These are phyloP conservation scores for Eucalyptus grandis DNA, from an alignment of 345 rosid species.

Conservation along the genomic window DNA sequence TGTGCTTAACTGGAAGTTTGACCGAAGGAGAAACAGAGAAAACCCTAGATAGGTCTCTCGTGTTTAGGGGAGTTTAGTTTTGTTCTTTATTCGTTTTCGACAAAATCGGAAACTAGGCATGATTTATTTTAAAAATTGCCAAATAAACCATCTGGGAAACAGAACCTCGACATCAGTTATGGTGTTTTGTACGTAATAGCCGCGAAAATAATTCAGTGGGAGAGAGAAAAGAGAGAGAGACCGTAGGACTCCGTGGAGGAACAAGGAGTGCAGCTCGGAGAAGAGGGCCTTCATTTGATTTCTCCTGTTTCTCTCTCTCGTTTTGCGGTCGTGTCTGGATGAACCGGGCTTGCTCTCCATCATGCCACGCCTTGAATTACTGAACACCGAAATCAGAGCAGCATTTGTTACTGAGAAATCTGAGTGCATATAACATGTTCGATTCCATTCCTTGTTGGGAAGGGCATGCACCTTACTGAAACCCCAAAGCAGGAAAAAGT, in stretches of 20 bases:
- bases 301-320: constrained; percentile 47
- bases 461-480: neutral
- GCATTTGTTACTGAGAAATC: neutral
- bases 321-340: constrained; percentile 38
- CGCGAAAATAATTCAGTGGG: neutral
- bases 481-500: neutral
- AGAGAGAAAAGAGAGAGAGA: neutral
- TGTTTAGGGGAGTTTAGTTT: neutral
- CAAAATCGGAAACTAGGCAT: neutral
- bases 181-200: neutral
- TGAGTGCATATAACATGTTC: neutral
- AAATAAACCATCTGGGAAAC: neutral
- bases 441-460: neutral
- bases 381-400: neutral
- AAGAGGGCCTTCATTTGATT: constrained; percentile 52
- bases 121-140: neutral
- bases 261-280: constrained; percentile 43
- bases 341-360: constrained; percentile 31
- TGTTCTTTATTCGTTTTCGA: neutral
- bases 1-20: neutral
- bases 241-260: constrained; percentile 18
- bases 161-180: neutral
- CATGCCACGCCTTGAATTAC: neutral
- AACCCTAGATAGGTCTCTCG: neutral
- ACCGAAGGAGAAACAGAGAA: neutral